phyloP scores from a whole-genome alignment of 139 green algal genomes.

The Micromonas pusilla region DNA sequence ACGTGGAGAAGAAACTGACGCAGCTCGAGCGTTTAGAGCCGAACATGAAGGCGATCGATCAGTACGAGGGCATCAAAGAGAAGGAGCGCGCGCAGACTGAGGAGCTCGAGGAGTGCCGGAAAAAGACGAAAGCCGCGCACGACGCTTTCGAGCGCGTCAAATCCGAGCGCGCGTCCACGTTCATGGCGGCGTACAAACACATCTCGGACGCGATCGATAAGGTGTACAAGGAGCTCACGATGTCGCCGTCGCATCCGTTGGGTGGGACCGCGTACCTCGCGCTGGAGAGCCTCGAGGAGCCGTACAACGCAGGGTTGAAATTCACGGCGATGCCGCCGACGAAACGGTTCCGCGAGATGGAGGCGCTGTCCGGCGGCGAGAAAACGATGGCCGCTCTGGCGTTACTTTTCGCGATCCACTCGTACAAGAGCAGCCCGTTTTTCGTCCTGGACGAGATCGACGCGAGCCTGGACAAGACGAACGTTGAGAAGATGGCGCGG shows the following conservation, averaged over 20 bases:
- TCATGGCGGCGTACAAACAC: constrained; percentile 80
- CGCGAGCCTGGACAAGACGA: constrained; percentile 82
- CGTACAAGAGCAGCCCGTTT: constrained; percentile 78
- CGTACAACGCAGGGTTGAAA: constrained; percentile 77
- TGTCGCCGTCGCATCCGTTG: constrained; percentile 55
- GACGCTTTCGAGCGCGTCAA: constrained; percentile 64
- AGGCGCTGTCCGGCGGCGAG: constrained; percentile 82
- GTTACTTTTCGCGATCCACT: constrained; percentile 95
- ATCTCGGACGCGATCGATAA: constrained; percentile 68
- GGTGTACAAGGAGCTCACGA: constrained; percentile 92
- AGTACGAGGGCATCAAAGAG: constrained; percentile 78
- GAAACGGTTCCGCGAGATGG: constrained; percentile 97
- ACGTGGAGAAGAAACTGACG: constrained; percentile 15
- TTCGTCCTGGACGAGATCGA: constrained; percentile 94
- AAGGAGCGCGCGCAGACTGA: constrained; percentile 64
- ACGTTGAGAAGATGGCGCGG: constrained; percentile 82
- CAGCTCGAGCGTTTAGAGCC: constrained; percentile 44
- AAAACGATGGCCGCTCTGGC: constrained; percentile 92
- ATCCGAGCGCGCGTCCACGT: constrained; percentile 40
- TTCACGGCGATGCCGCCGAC: constrained; percentile 92
- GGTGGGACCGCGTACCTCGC: constrained; percentile 81
- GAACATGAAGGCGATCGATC: constrained; percentile 87
- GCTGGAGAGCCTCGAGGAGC: constrained; percentile 75
- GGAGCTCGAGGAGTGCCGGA: constrained; percentile 59
- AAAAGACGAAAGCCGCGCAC: constrained; percentile 42